phyloP scores from a whole-genome alignment of 208 protist genomes.

The Polymyxa betae region DNA sequence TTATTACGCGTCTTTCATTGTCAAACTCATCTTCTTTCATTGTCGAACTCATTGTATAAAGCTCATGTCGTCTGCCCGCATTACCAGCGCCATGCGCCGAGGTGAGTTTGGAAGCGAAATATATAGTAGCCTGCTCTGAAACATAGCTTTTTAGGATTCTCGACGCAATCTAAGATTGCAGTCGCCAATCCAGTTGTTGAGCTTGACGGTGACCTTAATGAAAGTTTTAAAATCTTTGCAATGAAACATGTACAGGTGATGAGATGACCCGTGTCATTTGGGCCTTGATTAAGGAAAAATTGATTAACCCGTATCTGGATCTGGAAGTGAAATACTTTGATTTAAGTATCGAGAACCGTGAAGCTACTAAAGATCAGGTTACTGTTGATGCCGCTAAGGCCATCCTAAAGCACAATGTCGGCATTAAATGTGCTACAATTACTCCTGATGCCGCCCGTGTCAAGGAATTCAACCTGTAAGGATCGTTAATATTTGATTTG shows the following conservation, averaged over 20 bases:
- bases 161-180: neutral
- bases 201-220: slow-evolving; percentile 11
- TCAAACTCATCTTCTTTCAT: no score
- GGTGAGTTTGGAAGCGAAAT: no score
- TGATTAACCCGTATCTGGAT: slow-evolving; percentile 93
- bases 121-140: no score
- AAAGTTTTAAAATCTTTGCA: neutral
- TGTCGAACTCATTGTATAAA: no score
- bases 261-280: slow-evolving; percentile 97
- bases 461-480: slow-evolving; percentile 91
- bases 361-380: slow-evolving; percentile 90
- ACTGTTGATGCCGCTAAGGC: slow-evolving; percentile 91
- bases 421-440: slow-evolving; percentile 95
- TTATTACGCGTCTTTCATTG: no score
- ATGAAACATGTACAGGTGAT: slow-evolving; percentile 77
- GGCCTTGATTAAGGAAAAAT: slow-evolving; percentile 92
- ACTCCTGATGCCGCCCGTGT: slow-evolving; percentile 94
- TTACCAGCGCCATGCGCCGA: no score
- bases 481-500: no score
- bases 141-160: neutral
- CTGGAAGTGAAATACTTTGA: slow-evolving; percentile 94
- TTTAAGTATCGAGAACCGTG: slow-evolving; percentile 87
- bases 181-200: slow-evolving; percentile 31
- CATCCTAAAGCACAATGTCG: slow-evolving; percentile 88
- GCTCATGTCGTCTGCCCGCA: no score